phyloP scores from a whole-genome alignment of 257 asterid genomes.

The Solanum etuberosum region DNA sequence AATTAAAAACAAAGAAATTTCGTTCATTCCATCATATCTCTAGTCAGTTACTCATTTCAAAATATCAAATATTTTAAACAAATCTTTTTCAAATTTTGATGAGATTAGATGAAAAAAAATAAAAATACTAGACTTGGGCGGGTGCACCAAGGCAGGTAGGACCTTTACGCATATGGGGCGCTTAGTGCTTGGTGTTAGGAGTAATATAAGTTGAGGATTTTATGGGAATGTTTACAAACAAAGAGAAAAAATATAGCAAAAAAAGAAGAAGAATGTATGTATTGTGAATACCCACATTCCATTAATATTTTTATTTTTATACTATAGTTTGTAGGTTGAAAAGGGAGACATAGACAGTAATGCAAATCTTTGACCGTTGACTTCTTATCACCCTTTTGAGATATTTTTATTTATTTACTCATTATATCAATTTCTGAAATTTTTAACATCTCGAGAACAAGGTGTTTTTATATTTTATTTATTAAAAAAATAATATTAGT shows the following conservation, averaged over 20 bases:
- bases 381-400: background rate
- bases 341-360: conserved; percentile 46
- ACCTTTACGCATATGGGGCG: conserved; percentile 31
- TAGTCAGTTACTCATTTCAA: background rate
- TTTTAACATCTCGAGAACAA: conserved; percentile 21
- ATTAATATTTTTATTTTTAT: background rate
- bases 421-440: background rate
- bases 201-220: conserved; percentile 9
- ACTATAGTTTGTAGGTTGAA: conserved; percentile 2
- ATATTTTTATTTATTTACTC: background rate
- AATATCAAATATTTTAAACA: background rate
- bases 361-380: conserved; percentile 55
- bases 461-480: background rate
- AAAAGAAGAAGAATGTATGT: conserved; percentile 9
- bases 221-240: conserved; percentile 25
- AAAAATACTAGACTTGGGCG: background rate
- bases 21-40: background rate
- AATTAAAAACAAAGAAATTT: background rate
- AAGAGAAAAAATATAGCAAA: background rate
- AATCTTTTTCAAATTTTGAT: no score
- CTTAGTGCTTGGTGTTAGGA: conserved; percentile 41
- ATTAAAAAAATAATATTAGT: background rate
- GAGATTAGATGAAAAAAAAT: background rate
- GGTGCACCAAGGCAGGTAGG: conserved; percentile 25
- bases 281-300: background rate